Conservation (phyloP, 2,329 filamentous ascomycete genomes). For the Mycosphaerella arachidis region DNA sequence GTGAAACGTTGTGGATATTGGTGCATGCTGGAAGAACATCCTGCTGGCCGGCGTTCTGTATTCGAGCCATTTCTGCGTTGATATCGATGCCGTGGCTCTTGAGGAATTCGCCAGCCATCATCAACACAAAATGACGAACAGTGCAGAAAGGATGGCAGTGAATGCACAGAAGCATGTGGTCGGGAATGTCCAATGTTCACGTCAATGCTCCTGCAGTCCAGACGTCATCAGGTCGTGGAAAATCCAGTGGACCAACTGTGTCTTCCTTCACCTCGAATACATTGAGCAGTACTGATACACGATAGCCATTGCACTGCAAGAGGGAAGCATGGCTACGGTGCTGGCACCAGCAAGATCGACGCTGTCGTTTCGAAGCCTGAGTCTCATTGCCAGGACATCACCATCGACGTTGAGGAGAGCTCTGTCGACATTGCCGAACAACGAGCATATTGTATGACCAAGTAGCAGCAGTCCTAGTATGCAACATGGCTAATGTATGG, state of each 20-base stretch:
- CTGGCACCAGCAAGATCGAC: conserved; percentile 12
- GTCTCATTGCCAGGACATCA: conserved; percentile 20
- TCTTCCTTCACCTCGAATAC: neutral
- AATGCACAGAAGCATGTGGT: neutral
- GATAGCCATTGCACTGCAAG: neutral
- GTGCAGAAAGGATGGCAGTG: neutral
- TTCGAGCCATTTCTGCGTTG: conserved; percentile 30
- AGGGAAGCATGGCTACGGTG: conserved; percentile 10
- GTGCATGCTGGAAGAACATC: neutral
- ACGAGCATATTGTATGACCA: conserved; percentile 38
- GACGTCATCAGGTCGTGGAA: neutral
- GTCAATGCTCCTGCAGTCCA: neutral
- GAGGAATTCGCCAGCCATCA: conserved; percentile 31
- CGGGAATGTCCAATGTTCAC: neutral
- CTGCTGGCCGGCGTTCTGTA: conserved; percentile 18
- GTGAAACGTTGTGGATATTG: conserved; percentile 9
- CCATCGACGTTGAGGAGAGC: conserved; percentile 23
- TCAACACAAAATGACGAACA: neutral
- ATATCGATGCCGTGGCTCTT: conserved; percentile 32
- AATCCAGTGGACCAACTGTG: neutral
- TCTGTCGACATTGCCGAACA: conserved; percentile 42
- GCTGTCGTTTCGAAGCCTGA: conserved; percentile 20
- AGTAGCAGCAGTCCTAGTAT: neutral
- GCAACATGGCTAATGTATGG: conserved; percentile 15
- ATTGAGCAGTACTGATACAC: neutral